These are phyloP conservation scores for Pyrenophora graminea DNA, from an alignment of 2,329 filamentous ascomycete species.

Conservation along the genomic window DNA sequence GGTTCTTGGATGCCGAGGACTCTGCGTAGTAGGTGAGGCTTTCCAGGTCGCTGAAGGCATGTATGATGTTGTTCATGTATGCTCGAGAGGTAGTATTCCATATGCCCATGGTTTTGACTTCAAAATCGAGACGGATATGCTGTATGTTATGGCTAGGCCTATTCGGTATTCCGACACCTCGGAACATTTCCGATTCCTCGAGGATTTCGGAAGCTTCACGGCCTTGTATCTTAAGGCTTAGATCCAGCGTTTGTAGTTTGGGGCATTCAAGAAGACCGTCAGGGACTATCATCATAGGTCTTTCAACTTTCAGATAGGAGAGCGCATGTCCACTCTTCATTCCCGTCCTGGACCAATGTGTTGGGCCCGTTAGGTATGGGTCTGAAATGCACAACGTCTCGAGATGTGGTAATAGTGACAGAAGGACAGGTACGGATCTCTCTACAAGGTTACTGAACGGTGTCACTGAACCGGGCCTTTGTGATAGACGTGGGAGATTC, in stretches of 20 bases:
- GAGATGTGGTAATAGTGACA: constrained; percentile 10
- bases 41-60: constrained; percentile 5
- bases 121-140: constrained; percentile 20
- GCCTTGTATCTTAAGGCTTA: constrained; percentile 2
- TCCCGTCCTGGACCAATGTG: too few species aligned
- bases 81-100: constrained; percentile 5
- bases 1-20: constrained; percentile 15
- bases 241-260: constrained; percentile 2
- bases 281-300: neutral
- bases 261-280: neutral
- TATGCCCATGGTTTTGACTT: constrained; percentile 13
- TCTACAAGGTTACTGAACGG: too few species aligned
- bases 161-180: neutral
- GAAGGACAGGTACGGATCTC: neutral
- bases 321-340: neutral
- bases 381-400: constrained; percentile 15
- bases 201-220: neutral
- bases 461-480: too few species aligned
- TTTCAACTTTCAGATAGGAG: constrained; percentile 2
- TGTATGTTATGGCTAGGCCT: neutral
- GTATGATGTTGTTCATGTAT: constrained; percentile 9
- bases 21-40: constrained; percentile 20
- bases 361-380: too few species aligned
- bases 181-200: neutral
- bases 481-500: too few species aligned